Evolutionary conservation across 164 flowering plant genomes (phyloP).

Genomic region (Aristolochia contorta): DNA sequence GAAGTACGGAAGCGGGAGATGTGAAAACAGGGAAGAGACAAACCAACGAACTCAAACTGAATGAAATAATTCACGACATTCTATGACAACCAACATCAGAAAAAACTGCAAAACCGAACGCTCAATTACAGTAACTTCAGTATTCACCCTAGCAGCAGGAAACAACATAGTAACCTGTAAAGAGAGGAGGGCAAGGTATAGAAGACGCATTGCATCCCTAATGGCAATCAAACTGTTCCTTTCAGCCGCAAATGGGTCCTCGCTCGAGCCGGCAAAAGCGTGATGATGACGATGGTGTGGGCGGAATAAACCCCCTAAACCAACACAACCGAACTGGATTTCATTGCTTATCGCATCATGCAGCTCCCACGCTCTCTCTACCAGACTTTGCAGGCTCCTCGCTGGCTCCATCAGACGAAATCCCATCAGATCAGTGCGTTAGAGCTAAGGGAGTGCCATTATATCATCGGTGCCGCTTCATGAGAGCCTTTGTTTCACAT

Average conservation of each 20-base stretch:
- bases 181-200: conserved; percentile 9
- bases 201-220: conserved; percentile 16
- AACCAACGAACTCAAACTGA: too few species aligned
- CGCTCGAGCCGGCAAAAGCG: conserved; percentile 9
- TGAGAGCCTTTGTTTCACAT: not conserved
- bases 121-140: too few species aligned
- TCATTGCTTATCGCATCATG: conserved; percentile 13
- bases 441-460: not conserved
- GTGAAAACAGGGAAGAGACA: too few species aligned
- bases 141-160: not conserved
- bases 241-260: conserved; percentile 17
- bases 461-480: not conserved
- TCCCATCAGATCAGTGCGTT: not conserved
- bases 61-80: too few species aligned
- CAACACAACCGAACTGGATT: conserved; percentile 7
- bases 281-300: not conserved
- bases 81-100: too few species aligned
- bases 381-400: conserved; percentile 8
- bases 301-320: conserved; percentile 10
- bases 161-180: conserved; percentile 8
- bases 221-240: conserved; percentile 15
- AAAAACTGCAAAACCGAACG: too few species aligned
- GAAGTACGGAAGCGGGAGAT: too few species aligned
- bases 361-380: conserved; percentile 19
- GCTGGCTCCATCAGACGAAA: conserved; percentile 1